Evolutionary conservation across 495 filamentous ascomycete genomes (phyloP), one percentile per base, ranked within the genome.

Genomic region (Paragyromitra xinjiangensis): DNA sequence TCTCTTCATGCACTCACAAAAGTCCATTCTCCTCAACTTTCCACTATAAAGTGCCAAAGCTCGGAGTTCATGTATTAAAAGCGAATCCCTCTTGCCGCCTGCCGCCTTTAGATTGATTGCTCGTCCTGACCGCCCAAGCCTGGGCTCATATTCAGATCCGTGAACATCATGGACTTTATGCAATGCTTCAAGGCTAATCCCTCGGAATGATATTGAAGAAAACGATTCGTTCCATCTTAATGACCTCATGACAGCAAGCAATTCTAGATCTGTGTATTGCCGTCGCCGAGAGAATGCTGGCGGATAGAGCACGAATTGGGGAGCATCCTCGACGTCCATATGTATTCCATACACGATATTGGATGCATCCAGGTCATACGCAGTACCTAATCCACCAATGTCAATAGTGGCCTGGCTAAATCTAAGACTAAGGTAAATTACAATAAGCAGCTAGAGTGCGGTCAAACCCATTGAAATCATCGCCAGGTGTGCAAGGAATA

Each of bases 201-300:
- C 89, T 14, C 87, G 85, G 83, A 98, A 97, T 0, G 94, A 97
- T 48, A 99, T 88, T 1, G 93, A 91, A 64, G 87, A 87, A 83
- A 98, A 98, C 14, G 89, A 92, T 82, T 97, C 93, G 80, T 98
- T 98, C 84, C 97, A 99, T 45, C 95, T 89, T 62, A 99, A 84
- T 6, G 95, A 89, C 22, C 95, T 89, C 86, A 97, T 88, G 29
- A 98, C 88, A 1, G 95, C 94, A 50, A 99, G 85, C 29, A 98
- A 83, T 83, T 98, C 95, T 62, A 91, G 82, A 6, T 88, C 83
- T 3, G 86, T 89, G 80, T 99, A 99, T 45, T 87, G 86, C 3
- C 85, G 83, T 63, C 84, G 83, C 42, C 83, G 85, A 6, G 86
- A 82, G 14, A 88, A 88, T 40, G 88, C 87, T 6, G 92, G 89